Percentiles rank a stretch among this genome's conserved stretches.
Evolutionary conservation across 495 filamentous ascomycete genomes (phyloP).

Genomic region (Usnea hakonensis): DNA sequence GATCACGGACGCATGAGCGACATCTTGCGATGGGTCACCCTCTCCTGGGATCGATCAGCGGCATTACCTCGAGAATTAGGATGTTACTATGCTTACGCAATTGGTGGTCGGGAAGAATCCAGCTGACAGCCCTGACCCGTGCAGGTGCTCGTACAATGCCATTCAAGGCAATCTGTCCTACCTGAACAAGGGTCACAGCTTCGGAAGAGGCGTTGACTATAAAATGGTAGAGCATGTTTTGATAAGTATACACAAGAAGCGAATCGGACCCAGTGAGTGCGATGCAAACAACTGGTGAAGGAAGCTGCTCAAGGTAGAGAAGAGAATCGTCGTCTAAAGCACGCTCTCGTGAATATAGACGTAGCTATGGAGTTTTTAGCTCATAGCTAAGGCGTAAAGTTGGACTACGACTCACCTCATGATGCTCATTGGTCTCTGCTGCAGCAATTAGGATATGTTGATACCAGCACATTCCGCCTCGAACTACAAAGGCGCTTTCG

Average conservation of each 20-base stretch:
- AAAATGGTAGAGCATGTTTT: conserved; percentile 93
- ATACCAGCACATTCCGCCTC: conserved; percentile 98
- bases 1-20: conserved; percentile 85
- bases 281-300: conserved; percentile 77
- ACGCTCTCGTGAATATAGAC: conserved; percentile 83
- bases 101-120: conserved; percentile 90
- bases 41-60: conserved; percentile 44
- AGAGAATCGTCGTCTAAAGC: conserved; percentile 64
- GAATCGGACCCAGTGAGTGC: conserved; percentile 88
- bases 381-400: neutral
- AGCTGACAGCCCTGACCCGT: conserved; percentile 85
- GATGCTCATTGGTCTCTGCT: conserved; percentile 74
- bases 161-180: conserved; percentile 93
- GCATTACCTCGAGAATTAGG: neutral
- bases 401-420: conserved; percentile 49
- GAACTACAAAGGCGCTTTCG: conserved; percentile 84
- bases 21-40: conserved; percentile 93
- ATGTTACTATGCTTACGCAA: conserved; percentile 46
- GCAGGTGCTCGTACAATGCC: conserved; percentile 92
- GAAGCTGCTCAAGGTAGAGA: conserved; percentile 67
- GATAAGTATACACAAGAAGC: conserved; percentile 89
- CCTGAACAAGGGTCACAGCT: conserved; percentile 72
- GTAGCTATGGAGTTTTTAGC: conserved; percentile 46
- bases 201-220: conserved; percentile 65
- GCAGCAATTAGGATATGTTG: conserved; percentile 92